Conservation (phyloP, 257 asterid species). For the Primulina eburnea region DNA sequence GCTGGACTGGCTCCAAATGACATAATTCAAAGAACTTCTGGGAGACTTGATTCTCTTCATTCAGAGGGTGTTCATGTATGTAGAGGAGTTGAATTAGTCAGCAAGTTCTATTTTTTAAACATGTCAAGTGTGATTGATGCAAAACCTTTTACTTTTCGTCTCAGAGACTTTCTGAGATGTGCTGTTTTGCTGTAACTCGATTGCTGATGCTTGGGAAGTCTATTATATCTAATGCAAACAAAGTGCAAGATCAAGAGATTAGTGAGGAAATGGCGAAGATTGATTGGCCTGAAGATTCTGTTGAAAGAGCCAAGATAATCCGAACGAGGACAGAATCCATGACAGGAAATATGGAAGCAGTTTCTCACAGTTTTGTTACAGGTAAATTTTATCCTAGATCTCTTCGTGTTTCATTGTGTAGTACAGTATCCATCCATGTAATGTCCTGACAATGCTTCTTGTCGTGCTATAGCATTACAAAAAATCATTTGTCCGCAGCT, state of each 20-base stretch:
- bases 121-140: constrained; percentile 10
- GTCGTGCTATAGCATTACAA: neutral
- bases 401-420: too few relatives aligned
- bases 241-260: constrained; percentile 45
- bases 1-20: constrained; percentile 79
- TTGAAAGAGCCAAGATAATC: constrained; percentile 79
- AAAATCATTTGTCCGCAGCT: neutral
- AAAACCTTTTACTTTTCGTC: constrained; percentile 24
- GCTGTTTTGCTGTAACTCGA: constrained; percentile 87
- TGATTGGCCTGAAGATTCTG: constrained; percentile 89
- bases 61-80: constrained; percentile 99
- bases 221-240: constrained; percentile 56
- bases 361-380: constrained; percentile 68
- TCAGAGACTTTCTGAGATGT: constrained; percentile 95
- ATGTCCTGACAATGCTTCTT: neutral
- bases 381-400: constrained; percentile 43
- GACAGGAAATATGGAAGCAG: constrained; percentile 66
- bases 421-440: too few relatives aligned
- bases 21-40: constrained; percentile 64
- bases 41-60: constrained; percentile 92
- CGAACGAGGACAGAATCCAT: constrained; percentile 57
- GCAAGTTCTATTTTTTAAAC: neutral
- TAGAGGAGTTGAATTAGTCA: constrained; percentile 21
- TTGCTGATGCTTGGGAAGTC: constrained; percentile 84
- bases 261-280: constrained; percentile 57